Evolutionary conservation across 73 alveolate species (phyloP), one percentile per base, ranked within the genome.

Genomic region (Breviolum minutum): DNA sequence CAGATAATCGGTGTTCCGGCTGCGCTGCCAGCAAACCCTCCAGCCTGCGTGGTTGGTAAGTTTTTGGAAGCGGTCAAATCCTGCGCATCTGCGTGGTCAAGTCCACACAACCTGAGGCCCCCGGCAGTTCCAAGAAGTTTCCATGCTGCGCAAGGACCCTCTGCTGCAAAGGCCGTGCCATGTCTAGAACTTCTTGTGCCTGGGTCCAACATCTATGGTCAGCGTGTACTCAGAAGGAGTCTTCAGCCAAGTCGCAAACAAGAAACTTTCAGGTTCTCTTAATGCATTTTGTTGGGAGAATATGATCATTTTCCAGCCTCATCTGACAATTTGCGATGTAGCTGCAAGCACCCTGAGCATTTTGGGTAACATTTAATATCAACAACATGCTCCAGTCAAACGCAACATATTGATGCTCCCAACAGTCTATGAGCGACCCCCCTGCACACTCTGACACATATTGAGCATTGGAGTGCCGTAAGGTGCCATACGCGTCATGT

Each of bases 91-190:
- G 83, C 1, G 83, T 9, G 5, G 40, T 24, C 83, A 73, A 73
- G 40, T 24, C n/a, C 83, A 22, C 48, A 32, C 32, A 73, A 24
- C 16, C 32, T 13, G n/a, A 73, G 76, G 85, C 54, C 29, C 95
- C 32, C 85, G 60, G 95, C 95, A 88, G 71, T 29, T 61, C 54
- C 71, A 88, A 60, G 54, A 88, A 74, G 85, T 32, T 32, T 48
- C 95, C 74, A 61, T 88, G 95, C 71, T 88, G 95, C n/a, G 95
- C 86, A 9, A 88, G 85, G 24, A 88, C 54, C 95, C 95, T 32
- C 85, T 88, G 95, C 86, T 88, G 86, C 95, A 88, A n/a, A 13
- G 95, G 95, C 84, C 30, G 80, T 20, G 95, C 95, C 86, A 69
- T 32, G 71, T 88, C 73, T 70, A 88, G 63, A 40, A 61, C 71